A percentile compares a stretch with the other conserved stretches of the same genome.
Conservation (phyloP, 768 basidiomycete species). For the Mrakia gelida region DNA sequence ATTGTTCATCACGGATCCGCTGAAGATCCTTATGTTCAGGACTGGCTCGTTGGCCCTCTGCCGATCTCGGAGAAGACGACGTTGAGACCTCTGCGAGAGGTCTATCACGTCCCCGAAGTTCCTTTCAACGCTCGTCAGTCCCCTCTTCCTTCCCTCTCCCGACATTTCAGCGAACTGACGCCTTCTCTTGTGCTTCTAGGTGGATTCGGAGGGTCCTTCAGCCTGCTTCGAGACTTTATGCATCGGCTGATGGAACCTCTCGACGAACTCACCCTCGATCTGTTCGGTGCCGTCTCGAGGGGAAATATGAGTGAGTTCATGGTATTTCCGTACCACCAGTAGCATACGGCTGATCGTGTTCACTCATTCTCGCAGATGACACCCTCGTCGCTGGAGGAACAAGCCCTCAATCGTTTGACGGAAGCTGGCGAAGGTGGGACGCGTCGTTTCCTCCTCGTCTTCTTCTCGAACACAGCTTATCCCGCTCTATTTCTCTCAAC, state of each 20-base stretch:
- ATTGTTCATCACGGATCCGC: constrained; percentile 10
- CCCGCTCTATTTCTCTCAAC: neutral
- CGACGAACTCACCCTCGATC: constrained; percentile 45
- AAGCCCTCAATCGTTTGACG: constrained; percentile 6
- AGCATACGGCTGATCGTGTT: neutral
- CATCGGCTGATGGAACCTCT: constrained; percentile 9
- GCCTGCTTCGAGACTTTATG: neutral
- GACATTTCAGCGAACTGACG: too few relatives aligned
- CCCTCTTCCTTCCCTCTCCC: neutral
- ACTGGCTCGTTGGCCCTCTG: constrained; percentile 60
- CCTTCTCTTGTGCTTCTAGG: neutral
- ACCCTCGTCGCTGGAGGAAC: constrained; percentile 17
- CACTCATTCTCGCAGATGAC: neutral
- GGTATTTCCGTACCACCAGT: neutral
- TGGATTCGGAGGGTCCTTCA: neutral
- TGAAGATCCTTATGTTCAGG: constrained; percentile 45
- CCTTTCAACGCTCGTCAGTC: constrained; percentile 40
- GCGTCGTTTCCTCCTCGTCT: neutral
- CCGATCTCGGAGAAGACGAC: constrained; percentile 49
- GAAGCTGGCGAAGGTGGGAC: constrained; percentile 8
- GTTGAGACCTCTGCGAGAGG: constrained; percentile 48
- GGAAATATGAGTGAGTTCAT: neutral
- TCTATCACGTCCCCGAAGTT: constrained; percentile 54
- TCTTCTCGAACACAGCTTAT: neutral
- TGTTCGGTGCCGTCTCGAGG: constrained; percentile 48